Percentiles rank a stretch among this genome's conserved stretches.
Conservation (phyloP, 306 rosid species). For the Mucuna pruriens region DNA sequence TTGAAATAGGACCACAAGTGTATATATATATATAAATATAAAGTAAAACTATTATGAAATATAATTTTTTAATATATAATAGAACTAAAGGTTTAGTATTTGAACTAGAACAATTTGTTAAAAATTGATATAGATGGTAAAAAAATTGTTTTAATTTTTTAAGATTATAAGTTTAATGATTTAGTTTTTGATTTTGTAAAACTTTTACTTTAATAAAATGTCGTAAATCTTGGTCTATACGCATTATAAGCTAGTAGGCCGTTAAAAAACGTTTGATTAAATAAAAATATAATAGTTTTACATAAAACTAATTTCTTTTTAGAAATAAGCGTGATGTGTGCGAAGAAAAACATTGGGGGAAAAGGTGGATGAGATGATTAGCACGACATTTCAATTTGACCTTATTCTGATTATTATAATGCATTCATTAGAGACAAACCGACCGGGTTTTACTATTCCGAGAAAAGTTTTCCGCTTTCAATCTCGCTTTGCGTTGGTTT, state of each 20-base stretch:
- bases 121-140: too few species aligned
- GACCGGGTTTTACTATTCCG: slow-evolving; percentile 59
- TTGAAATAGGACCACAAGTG: not conserved
- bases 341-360: not conserved
- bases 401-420: slow-evolving; percentile 32
- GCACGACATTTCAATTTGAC: slow-evolving; percentile 62
- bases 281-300: not conserved
- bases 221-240: not conserved
- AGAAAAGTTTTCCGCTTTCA: slow-evolving; percentile 44
- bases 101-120: too few species aligned
- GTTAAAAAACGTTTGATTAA: not conserved
- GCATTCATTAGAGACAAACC: slow-evolving; percentile 59
- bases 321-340: slow-evolving; percentile 33
- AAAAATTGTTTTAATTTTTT: too few species aligned
- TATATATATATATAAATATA: too few species aligned
- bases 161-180: not conserved
- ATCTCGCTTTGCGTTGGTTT: slow-evolving; percentile 38
- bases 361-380: slow-evolving; percentile 34
- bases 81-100: too few species aligned
- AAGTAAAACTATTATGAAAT: too few species aligned
- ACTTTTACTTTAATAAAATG: not conserved
- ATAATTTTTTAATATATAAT: too few species aligned
- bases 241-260: not conserved
- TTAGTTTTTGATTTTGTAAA: not conserved
- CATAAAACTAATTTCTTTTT: not conserved